Percentiles rank a stretch among this genome's conserved stretches.
These are phyloP conservation scores for Diaporthe velutina DNA, from an alignment of 2,329 filamentous ascomycete genomes.

Conservation along the genomic window DNA sequence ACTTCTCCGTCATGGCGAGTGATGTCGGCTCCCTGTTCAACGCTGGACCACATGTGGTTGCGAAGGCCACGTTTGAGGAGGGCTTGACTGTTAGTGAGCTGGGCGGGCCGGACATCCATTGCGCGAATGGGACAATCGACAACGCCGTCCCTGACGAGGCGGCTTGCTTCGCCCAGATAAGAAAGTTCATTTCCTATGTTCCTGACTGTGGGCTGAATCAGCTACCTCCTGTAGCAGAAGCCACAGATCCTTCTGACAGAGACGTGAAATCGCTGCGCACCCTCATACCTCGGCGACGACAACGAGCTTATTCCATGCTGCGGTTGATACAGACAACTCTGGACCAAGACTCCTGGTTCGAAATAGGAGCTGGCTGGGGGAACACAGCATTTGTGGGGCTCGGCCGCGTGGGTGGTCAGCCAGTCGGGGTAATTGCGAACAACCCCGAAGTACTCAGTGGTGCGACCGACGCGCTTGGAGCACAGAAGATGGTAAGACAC, in stretches of 20 bases:
- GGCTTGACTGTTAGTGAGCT: constrained; percentile 69
- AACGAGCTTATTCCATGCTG: constrained; percentile 71
- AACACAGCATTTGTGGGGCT: constrained; percentile 72
- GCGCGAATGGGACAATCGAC: constrained; percentile 75
- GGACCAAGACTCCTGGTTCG: constrained; percentile 70
- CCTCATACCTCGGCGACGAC: constrained; percentile 68
- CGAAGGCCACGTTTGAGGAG: constrained; percentile 74
- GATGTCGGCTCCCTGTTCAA: constrained; percentile 74
- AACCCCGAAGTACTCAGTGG: constrained; percentile 74
- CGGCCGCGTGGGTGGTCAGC: constrained; percentile 67
- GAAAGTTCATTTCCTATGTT: constrained; percentile 68
- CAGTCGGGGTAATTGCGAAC: constrained; percentile 70
- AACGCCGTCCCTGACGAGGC: constrained; percentile 71
- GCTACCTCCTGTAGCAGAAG: constrained; percentile 62
- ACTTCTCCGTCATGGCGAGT: constrained; percentile 76
- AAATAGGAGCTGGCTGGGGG: constrained; percentile 74
- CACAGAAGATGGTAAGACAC: constrained; percentile 71
- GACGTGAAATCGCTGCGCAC: constrained; percentile 62
- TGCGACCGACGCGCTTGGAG: constrained; percentile 70
- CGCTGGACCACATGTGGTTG: constrained; percentile 73
- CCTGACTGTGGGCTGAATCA: constrained; percentile 68
- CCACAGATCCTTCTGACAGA: constrained; percentile 63
- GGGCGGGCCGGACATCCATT: constrained; percentile 72
- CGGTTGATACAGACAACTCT: constrained; percentile 70
- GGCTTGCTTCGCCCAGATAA: constrained; percentile 72